Evolutionary conservation across 805 yeast species (phyloP).

Genomic region (Zygosaccharomyces lentus): DNA sequence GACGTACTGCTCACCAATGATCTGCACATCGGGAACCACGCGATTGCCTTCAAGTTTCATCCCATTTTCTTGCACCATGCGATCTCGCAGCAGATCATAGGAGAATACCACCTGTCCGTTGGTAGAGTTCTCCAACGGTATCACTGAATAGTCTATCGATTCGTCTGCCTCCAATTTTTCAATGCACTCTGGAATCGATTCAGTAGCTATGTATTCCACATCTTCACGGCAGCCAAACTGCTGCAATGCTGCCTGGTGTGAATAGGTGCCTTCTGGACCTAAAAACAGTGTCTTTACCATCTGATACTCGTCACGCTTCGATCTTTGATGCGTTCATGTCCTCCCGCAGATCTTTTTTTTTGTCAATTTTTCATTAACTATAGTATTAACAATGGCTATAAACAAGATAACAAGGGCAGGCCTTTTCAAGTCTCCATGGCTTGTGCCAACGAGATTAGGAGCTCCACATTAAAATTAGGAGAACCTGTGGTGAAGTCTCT

Average conservation of each 20-base stretch:
- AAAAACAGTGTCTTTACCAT: constrained; percentile 57
- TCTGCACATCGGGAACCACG: constrained; percentile 41
- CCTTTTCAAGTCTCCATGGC: constrained; percentile 47
- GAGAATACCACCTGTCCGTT: constrained; percentile 91
- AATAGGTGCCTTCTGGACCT: constrained; percentile 91
- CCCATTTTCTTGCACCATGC: constrained; percentile 34
- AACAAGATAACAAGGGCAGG: constrained; percentile 3
- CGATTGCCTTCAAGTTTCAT: constrained; percentile 10
- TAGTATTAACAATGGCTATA: constrained; percentile 5
- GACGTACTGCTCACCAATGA: constrained; percentile 78
- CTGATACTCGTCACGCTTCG: neutral
- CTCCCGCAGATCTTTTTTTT: neutral
- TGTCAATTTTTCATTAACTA: neutral
- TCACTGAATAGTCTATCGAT: constrained; percentile 62
- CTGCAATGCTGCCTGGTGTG: constrained; percentile 75
- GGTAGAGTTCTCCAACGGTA: constrained; percentile 92
- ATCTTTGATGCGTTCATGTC: neutral
- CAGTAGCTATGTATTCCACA: constrained; percentile 28
- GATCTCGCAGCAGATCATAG: constrained; percentile 73
- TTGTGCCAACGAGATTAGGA: constrained; percentile 67
- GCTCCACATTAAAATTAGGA: constrained; percentile 58
- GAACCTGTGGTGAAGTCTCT: constrained; percentile 68
- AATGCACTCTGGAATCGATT: constrained; percentile 61
- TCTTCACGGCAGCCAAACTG: constrained; percentile 41
- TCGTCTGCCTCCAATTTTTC: constrained; percentile 41